Evolutionary conservation across 2,329 filamentous ascomycete species (phyloP).

Genomic region (Scedosporium minutisporum): DNA sequence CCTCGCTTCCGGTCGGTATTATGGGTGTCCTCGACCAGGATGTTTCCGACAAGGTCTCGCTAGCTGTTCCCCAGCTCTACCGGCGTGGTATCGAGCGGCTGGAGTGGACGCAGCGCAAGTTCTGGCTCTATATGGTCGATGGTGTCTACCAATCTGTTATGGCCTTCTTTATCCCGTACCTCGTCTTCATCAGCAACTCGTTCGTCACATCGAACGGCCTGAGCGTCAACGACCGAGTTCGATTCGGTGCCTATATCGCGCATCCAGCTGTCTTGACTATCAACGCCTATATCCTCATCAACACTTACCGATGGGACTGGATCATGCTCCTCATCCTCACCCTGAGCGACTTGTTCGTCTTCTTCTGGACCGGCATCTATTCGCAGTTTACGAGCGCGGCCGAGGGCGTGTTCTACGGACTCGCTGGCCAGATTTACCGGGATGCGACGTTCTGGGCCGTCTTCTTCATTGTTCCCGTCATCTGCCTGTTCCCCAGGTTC

Average conservation of each 20-base stretch:
- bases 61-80: constrained; percentile 92
- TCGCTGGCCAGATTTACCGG: constrained; percentile 69
- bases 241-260: constrained; percentile 80
- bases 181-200: constrained; percentile 60
- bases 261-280: constrained; percentile 78
- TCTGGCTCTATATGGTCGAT: constrained; percentile 94
- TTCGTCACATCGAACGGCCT: constrained; percentile 65
- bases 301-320: constrained; percentile 98
- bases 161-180: constrained; percentile 85
- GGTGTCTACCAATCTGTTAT: constrained; percentile 92
- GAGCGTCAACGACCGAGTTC: constrained; percentile 66
- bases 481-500: constrained; percentile 83
- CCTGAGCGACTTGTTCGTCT: constrained; percentile 79
- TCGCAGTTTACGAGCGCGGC: constrained; percentile 35
- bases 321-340: constrained; percentile 73
- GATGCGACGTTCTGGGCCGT: constrained; percentile 81
- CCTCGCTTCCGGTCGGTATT: constrained; percentile 84
- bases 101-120: constrained; percentile 94
- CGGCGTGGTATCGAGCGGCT: constrained; percentile 88
- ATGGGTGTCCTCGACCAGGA: constrained; percentile 98
- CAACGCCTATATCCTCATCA: constrained; percentile 90
- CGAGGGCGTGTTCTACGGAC: constrained; percentile 56
- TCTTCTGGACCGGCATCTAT: constrained; percentile 93
- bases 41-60: constrained; percentile 84
- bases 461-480: constrained; percentile 65